Evolutionary conservation across 2,329 filamentous ascomycete genomes (phyloP).

Genomic region (Periglandula ipomoeae): DNA sequence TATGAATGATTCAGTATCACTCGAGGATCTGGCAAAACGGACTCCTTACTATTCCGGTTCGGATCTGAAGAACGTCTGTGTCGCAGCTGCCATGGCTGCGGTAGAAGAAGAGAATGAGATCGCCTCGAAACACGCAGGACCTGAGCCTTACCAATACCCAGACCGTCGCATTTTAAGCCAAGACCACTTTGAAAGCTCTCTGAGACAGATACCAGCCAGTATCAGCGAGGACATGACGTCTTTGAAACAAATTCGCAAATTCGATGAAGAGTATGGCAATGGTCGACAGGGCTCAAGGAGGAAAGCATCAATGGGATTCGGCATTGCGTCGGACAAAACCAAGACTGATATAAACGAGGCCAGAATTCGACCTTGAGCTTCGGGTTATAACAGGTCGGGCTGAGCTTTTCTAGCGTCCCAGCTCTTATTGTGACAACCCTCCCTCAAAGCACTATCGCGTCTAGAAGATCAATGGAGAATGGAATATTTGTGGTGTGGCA

Average conservation of each 20-base stretch:
- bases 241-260: slow-evolving; percentile 79
- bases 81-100: slow-evolving; percentile 69
- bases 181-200: slow-evolving; percentile 74
- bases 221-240: slow-evolving; percentile 91
- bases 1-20: slow-evolving; percentile 50
- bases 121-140: slow-evolving; percentile 27
- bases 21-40: slow-evolving; percentile 52
- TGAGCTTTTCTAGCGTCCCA: too few species aligned
- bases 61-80: slow-evolving; percentile 74
- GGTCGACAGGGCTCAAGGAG: slow-evolving; percentile 55
- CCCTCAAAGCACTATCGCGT: too few species aligned
- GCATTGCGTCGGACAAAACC: slow-evolving; percentile 29
- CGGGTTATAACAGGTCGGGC: neutral
- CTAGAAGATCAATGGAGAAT: too few species aligned
- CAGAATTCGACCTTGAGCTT: slow-evolving; percentile 25
- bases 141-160: slow-evolving; percentile 50
- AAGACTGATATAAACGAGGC: slow-evolving; percentile 33
- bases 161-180: slow-evolving; percentile 43
- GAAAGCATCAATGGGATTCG: slow-evolving; percentile 48
- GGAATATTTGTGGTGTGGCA: too few species aligned
- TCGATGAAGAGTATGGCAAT: slow-evolving; percentile 92
- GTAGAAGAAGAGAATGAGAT: slow-evolving; percentile 60
- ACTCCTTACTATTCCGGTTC: slow-evolving; percentile 76
- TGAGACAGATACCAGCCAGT: slow-evolving; percentile 83
- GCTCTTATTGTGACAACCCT: too few species aligned